Evolutionary conservation across 2,329 filamentous ascomycete genomes (phyloP), one percentile per base, ranked within the genome.

Genomic region (Beauveria sp.): DNA sequence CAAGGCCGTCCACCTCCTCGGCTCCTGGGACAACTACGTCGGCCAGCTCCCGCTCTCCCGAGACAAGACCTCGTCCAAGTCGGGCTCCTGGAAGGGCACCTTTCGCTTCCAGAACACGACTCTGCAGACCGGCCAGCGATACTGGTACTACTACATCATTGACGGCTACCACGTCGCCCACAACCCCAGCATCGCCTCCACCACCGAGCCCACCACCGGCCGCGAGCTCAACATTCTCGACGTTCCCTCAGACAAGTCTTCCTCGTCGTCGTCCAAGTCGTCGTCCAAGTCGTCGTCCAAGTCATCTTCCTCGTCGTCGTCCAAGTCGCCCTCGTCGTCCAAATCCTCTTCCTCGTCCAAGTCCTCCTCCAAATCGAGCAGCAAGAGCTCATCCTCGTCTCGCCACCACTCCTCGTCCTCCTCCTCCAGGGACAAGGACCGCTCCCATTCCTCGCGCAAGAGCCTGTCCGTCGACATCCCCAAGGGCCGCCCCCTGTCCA

Each of bases 111-210:
- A 94, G 79, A 89, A 88, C 73, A 79, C 85, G 64, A 93, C 91
- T 63, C 84, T 97, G 70, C 87, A 93, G 81, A 82, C 91, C 70
- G 92, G 93, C 74, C 87, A 91, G 75, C 88, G 93, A 74, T 97
- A 97, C 86, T 99, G 94, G 94, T 99, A 97, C 87, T 99, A 99
- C 86, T 99, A 97, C 84, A 97, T 97, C 86, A 94, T 97, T 76
- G 94, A 99, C 76, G 94, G 94, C 69, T 97, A 97, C 86, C 92
- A 97, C 77, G 89, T 96, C 75, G 92, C 92, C 64, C 93, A 97
- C 84, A 94, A 97, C 80, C 92, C 93, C 68, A 90, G 90, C 75
- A 88, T 92, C 75, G 82, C 89, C 71, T 93, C 89, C 73, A 96
- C 90, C 72, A 88, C 90, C 67, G 94, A 99, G 83, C 92, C 93